Percentiles rank a stretch among this genome's conserved stretches.
phyloP scores from a whole-genome alignment of 169 alveolate genomes.

The Theileria equi region DNA sequence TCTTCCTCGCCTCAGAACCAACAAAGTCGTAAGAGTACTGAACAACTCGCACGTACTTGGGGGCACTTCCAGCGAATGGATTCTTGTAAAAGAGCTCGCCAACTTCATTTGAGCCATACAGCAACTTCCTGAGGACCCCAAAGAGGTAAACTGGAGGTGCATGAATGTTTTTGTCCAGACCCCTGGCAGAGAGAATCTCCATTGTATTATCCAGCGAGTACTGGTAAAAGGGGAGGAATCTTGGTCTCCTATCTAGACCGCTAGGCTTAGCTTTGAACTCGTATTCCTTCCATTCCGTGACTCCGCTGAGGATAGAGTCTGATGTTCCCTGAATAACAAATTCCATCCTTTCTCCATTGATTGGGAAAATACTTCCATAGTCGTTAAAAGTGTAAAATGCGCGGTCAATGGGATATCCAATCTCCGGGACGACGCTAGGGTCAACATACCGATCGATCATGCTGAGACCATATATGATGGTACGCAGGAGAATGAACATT shows the following conservation, averaged over 20 bases:
- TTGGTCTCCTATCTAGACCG: conserved; percentile 8
- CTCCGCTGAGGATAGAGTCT: conserved; percentile 25
- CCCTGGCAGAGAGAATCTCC: background rate
- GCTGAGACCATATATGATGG: background rate
- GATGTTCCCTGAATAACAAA: conserved; percentile 50
- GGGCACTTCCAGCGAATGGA: conserved; percentile 38
- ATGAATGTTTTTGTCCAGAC: background rate
- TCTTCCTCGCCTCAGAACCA: background rate
- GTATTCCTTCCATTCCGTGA: conserved; percentile 49
- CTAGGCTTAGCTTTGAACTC: conserved; percentile 32
- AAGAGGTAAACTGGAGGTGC: background rate
- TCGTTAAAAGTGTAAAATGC: conserved; percentile 39
- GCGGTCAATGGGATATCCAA: conserved; percentile 5
- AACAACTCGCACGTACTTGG: conserved; percentile 49
- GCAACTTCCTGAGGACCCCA: conserved; percentile 9
- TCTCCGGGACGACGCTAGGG: background rate
- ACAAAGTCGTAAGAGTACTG: conserved; percentile 34
- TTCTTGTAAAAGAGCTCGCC: conserved; percentile 9
- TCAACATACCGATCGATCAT: background rate
- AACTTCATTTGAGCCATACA: conserved; percentile 13
- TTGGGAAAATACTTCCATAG: conserved; percentile 20
- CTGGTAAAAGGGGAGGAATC: conserved; percentile 14
- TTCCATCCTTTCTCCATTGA: conserved; percentile 21
- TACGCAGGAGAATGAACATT: conserved; percentile 9
- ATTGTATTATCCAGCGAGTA: conserved; percentile 34